Conservation (phyloP, 1,284 basidiomycete species). For the Ganoderma lucidum region DNA sequence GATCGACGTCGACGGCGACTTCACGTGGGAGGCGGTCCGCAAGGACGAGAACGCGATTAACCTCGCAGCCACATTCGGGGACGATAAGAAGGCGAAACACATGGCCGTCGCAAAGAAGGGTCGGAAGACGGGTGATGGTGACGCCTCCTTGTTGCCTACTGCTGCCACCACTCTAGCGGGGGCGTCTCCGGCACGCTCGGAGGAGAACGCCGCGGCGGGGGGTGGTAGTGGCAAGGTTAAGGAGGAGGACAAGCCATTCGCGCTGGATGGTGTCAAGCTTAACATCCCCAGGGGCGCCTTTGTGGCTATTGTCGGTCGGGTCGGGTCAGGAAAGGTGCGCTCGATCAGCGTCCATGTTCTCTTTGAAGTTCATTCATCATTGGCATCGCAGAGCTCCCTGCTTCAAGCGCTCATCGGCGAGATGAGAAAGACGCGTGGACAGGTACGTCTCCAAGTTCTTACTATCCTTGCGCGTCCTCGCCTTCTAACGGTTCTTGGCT, state of each 20-base stretch:
- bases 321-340: constrained; percentile 75
- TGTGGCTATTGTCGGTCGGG: constrained; percentile 76
- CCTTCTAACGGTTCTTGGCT: no score
- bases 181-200: constrained; percentile 5
- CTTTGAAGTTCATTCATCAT: neutral
- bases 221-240: constrained; percentile 27
- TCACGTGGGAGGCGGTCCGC: constrained; percentile 69
- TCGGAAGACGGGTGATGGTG: constrained; percentile 20
- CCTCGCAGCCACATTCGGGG: constrained; percentile 19
- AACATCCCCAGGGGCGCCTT: constrained; percentile 68
- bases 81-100: constrained; percentile 14
- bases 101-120: constrained; percentile 22
- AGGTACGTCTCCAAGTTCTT: constrained; percentile 43
- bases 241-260: constrained; percentile 58
- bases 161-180: constrained; percentile 10
- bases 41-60: constrained; percentile 40
- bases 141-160: constrained; percentile 34
- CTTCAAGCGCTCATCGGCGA: constrained; percentile 82
- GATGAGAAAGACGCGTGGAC: constrained; percentile 72
- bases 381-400: constrained; percentile 58
- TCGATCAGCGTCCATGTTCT: neutral
- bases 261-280: constrained; percentile 63
- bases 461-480: neutral
- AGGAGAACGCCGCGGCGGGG: neutral
- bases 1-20: constrained; percentile 68